Base-by-base conservation (phyloP, 1,284 basidiomycete species). In the Ganoderma lingzhi region DNA sequence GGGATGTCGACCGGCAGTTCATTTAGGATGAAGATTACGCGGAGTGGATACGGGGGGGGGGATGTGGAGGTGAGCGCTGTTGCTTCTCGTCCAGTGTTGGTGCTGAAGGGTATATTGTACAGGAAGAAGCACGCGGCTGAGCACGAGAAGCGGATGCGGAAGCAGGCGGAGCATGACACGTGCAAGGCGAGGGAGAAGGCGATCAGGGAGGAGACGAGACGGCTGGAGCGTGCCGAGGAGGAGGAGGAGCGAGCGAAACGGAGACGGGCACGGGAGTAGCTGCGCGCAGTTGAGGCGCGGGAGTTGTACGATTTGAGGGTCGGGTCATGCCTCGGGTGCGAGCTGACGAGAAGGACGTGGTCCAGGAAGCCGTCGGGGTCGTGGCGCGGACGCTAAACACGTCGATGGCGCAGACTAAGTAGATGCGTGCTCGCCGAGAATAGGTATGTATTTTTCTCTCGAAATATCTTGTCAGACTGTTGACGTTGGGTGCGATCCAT, bases 11-110 rank as follows among this genome's bases (percentile, higher is more conserved):
- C 72, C 90, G 91, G 19, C 81, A 79, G 39, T 75, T 81, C 69
- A 90, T 95, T 91, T 90, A 93, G 73, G 93, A 95, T 19, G 92
- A 95, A 71, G 90, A 93, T 72, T 95, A 95, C 72, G 88, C 90
- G 2, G 93, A 95, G 76, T 95, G 92, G 89, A 81, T 95, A 44
- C 82, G n/a, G n/a, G 94, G 69, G 80, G 85, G 55, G 93, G 92
- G 41, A 95, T 95, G 91, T 94, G 93, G 84, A 87, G 88, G 90
- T 90, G 73, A 61, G 89, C 81, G 14, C 28, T 60, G 28, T 45
- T n/a, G 3, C 1, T 23, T 17, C 60, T 23, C 37, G 1, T 39
- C 37, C 44, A 2, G 14, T 14, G n/a, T 55, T 62, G 41, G n/a
- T 19, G 6, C 55, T 63, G 63, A 15, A 44, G 62, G 23, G 45